Conservation (phyloP, 2,329 filamentous ascomycete genomes). For the Balansia obtecta region DNA sequence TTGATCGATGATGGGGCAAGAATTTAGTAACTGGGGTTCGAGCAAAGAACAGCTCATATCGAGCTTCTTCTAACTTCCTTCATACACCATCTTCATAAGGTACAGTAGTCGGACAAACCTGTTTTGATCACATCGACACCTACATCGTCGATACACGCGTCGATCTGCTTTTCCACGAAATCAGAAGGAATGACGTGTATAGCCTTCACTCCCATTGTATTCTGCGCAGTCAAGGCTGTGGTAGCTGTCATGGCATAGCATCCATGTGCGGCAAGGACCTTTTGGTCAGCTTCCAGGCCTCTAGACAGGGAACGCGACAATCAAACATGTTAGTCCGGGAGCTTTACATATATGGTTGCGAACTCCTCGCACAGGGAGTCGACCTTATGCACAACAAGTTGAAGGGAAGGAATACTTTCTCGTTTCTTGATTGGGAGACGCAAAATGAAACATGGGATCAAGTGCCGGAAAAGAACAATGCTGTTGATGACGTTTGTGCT, state of each 20-base stretch:
- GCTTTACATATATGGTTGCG: background rate
- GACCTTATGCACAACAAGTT: no score
- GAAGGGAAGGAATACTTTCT: background rate
- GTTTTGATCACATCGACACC: slow-evolving; percentile 86
- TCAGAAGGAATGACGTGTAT: slow-evolving; percentile 68
- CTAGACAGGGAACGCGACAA: slow-evolving; percentile 30
- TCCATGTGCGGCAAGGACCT: slow-evolving; percentile 81
- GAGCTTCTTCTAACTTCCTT: no score
- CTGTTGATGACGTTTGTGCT: no score
- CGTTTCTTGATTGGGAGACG: no score
- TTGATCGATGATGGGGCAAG: no score
- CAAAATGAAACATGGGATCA: no score
- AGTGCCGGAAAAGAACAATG: no score
- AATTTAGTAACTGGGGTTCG: no score
- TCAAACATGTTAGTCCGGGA: background rate
- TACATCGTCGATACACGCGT: slow-evolving; percentile 73
- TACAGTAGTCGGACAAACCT: slow-evolving; percentile 40
- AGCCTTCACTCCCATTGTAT: slow-evolving; percentile 71
- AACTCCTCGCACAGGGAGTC: no score
- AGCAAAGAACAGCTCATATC: background rate
- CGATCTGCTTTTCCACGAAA: slow-evolving; percentile 77
- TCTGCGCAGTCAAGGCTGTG: slow-evolving; percentile 90
- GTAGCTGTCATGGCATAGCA: slow-evolving; percentile 96
- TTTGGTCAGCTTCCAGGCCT: slow-evolving; percentile 90
- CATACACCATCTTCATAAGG: background rate